Conservation (phyloP, 768 basidiomycete genomes). For the Artomyces pyxidatus region DNA sequence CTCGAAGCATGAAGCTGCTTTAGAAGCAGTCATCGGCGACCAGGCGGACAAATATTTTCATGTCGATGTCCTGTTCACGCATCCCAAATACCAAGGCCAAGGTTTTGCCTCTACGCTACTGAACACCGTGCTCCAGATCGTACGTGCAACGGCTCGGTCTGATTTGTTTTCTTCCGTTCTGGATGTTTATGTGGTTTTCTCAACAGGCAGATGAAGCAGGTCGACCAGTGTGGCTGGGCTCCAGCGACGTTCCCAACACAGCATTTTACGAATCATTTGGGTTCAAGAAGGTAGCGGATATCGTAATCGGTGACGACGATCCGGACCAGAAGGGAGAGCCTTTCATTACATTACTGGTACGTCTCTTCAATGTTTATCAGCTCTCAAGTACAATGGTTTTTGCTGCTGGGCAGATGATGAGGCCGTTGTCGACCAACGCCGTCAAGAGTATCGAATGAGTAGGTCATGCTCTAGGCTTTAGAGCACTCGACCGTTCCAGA, state of each 20-base stretch:
- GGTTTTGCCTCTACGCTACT: constrained; percentile 6
- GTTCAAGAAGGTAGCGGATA: constrained; percentile 1
- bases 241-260: not conserved
- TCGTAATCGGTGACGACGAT: constrained; percentile 1
- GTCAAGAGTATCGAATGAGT: too few species aligned
- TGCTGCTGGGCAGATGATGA: too few species aligned
- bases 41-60: not conserved
- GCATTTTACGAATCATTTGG: constrained; percentile 7
- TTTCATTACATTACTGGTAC: not conserved
- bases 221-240: not conserved
- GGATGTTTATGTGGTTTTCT: too few species aligned
- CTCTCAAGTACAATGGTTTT: too few species aligned
- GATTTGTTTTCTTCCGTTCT: too few species aligned
- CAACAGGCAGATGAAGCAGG: constrained; percentile 1
- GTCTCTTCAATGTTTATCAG: too few species aligned
- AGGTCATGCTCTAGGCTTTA: too few species aligned
- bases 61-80: not conserved
- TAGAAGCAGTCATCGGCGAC: not conserved
- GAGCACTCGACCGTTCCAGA: too few species aligned
- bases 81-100: constrained; percentile 1
- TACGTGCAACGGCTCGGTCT: not conserved
- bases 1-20: not conserved
- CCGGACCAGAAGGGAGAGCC: constrained; percentile 1
- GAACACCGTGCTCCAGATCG: not conserved
- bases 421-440: too few species aligned